Evolutionary conservation across 164 flowering plant genomes (phyloP).

Genomic region (Aristolochia fimbriata): DNA sequence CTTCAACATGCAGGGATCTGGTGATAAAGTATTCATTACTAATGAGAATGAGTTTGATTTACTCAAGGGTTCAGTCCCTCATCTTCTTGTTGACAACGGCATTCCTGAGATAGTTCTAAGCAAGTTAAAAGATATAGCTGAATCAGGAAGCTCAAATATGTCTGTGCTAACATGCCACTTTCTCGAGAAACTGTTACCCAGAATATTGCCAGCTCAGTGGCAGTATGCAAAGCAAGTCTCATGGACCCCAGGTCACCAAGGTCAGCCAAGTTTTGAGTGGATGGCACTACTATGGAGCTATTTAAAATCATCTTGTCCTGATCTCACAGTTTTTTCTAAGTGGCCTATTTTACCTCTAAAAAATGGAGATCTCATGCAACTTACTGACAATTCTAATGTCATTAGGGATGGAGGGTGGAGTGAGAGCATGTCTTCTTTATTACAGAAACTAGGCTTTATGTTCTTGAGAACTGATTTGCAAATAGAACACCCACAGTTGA

Average conservation of each 20-base stretch:
- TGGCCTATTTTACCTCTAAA: constrained; percentile 91
- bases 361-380: constrained; percentile 48
- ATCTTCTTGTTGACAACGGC: constrained; percentile 53
- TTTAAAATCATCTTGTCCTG: constrained; percentile 60
- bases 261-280: constrained; percentile 87
- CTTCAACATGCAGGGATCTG: constrained; percentile 49
- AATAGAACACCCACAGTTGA: constrained; percentile 70
- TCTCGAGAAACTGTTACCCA: constrained; percentile 60
- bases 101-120: constrained; percentile 52
- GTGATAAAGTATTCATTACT: constrained; percentile 67
- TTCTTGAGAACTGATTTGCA: constrained; percentile 59
- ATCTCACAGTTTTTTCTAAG: constrained; percentile 62
- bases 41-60: constrained; percentile 64
- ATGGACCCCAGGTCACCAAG: constrained; percentile 71
- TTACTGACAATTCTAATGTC: constrained; percentile 64
- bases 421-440: constrained; percentile 80
- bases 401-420: constrained; percentile 89
- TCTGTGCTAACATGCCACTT: constrained; percentile 54
- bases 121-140: constrained; percentile 59
- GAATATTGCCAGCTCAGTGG: constrained; percentile 80
- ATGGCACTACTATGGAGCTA: constrained; percentile 67
- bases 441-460: constrained; percentile 66
- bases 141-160: constrained; percentile 48
- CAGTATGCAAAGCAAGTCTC: constrained; percentile 50
- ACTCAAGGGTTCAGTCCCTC: constrained; percentile 64